Percentiles rank a stretch among this genome's conserved stretches.
phyloP scores from a whole-genome alignment of 805 yeast species.

The Pichia cabralensis region DNA sequence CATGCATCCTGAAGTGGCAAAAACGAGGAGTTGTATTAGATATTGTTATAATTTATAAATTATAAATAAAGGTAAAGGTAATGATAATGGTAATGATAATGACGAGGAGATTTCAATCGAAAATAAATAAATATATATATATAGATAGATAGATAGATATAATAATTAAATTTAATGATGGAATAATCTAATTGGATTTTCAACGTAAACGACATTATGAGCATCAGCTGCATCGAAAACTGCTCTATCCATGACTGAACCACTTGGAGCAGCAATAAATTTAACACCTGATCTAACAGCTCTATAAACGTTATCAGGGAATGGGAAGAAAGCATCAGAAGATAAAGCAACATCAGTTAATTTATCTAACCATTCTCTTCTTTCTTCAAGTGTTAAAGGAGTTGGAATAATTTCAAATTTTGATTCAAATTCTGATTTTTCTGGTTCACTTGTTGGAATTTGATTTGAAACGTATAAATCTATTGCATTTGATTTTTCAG shows the following conservation, averaged over 20 bases:
- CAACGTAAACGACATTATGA: conserved; percentile 81
- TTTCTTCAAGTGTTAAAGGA: conserved; percentile 76
- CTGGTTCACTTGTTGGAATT: conserved; percentile 87
- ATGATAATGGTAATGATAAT: too few relatives aligned
- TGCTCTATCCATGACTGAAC: conserved; percentile 95
- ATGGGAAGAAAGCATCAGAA: conserved; percentile 99
- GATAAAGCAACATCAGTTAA: conserved; percentile 82
- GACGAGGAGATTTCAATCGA: too few relatives aligned
- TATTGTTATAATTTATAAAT: too few relatives aligned
- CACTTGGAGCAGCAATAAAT: conserved; percentile 93
- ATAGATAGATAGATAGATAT: too few relatives aligned
- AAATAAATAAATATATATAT: too few relatives aligned
- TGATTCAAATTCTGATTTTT: conserved; percentile 82
- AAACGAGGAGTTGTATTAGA: too few relatives aligned
- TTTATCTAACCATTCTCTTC: conserved; percentile 76
- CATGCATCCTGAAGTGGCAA: too few relatives aligned
- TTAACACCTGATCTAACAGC: conserved; percentile 96
- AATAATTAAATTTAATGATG: conserved; percentile 85
- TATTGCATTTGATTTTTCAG: conserved; percentile 96
- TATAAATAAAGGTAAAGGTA: too few relatives aligned
- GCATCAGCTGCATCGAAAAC: conserved; percentile 95
- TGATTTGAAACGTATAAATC: conserved; percentile 88
- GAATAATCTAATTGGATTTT: conserved; percentile 95
- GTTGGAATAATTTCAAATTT: conserved; percentile 78
- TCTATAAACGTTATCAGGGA: conserved; percentile 98